Base-by-base conservation (phyloP, 768 basidiomycete species). In the Pholiota molesta region DNA sequence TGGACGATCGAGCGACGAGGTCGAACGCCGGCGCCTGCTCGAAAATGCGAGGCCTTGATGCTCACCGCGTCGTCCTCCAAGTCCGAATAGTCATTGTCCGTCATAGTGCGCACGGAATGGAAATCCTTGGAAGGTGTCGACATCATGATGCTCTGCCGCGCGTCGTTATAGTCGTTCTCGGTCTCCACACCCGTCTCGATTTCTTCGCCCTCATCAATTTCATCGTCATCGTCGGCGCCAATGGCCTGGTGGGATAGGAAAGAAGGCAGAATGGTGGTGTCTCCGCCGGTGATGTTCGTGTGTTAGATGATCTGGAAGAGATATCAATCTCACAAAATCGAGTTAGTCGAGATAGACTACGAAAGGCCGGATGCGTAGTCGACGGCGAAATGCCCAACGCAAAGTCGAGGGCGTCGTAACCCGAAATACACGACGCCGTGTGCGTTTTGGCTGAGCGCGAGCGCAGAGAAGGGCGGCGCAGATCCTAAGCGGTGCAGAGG, bases 81-180 rank as follows among this genome's bases (percentile, higher is more conserved):
- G 29, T 80, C 83, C 44, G 82, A 86, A 68, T 82, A 86, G 58
- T 85, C 90, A 61, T 85, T 86, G 65, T 92, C 90, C 42, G 88
- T 86, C 75, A 85, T 75, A 2, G 89, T 91, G 78, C 85, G 74
- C 71, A 90, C 78, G 6, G 90, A 92, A 70, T 93, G 86, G 83
- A 92, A 92, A 66, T 91, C 90, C 37, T 90, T 86, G 5, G 85
- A 86, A 3, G 81, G 79, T 3, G 92, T 90, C 0, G 87, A 87
- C 73, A 85, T 81, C 66, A 84, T 86, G 63, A 82, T 77, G 64
- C 81, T 93, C 70, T 89, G 87, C 49, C 87, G 78, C 1, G 94
- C 95, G 71, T 96, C 94, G 1, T 88, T 80, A 67, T 91, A 94
- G 61, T 93, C 86, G 17, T 88, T 90, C 59, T 91, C 91, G 0